Percentiles rank a stretch among this genome's conserved stretches.
Evolutionary conservation across 73 alveolate genomes (phyloP).

Genomic region (Paramecium biaurelia): DNA sequence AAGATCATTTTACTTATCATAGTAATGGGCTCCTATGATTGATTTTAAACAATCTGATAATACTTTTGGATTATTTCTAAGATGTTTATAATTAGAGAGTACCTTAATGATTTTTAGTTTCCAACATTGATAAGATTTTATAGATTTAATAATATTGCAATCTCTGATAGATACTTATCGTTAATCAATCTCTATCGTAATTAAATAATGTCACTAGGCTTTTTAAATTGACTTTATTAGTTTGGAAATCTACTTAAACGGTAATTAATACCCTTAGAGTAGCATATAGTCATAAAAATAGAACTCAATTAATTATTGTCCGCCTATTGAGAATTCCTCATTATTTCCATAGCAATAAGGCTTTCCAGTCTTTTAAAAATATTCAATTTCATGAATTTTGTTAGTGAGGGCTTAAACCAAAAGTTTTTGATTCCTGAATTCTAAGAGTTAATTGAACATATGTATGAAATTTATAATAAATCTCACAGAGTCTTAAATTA

Average conservation of each 20-base stretch:
- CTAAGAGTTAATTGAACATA: not conserved
- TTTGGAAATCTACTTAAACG: not conserved
- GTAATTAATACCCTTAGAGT: not conserved
- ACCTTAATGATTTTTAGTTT: conserved; percentile 7
- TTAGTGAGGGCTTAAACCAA: not conserved
- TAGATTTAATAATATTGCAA: not conserved
- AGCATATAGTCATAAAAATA: not conserved
- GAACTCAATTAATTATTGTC: not conserved
- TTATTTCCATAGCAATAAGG: not conserved
- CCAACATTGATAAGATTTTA: not conserved
- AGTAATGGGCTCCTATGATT: not conserved
- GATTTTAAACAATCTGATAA: not conserved
- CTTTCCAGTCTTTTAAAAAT: not conserved
- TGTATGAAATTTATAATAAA: not conserved
- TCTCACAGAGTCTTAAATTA: not conserved
- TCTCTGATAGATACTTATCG: not conserved
- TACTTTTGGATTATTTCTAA: not conserved
- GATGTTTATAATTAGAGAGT: not conserved
- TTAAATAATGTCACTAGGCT: not conserved
- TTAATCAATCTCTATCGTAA: not conserved
- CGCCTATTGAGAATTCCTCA: not conserved
- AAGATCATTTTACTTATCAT: not conserved
- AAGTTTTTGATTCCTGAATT: not conserved
- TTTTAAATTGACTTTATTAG: not conserved
- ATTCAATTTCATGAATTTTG: not conserved